phyloP scores from a whole-genome alignment of 1,284 basidiomycete species.

The Fomitopsis palustris region DNA sequence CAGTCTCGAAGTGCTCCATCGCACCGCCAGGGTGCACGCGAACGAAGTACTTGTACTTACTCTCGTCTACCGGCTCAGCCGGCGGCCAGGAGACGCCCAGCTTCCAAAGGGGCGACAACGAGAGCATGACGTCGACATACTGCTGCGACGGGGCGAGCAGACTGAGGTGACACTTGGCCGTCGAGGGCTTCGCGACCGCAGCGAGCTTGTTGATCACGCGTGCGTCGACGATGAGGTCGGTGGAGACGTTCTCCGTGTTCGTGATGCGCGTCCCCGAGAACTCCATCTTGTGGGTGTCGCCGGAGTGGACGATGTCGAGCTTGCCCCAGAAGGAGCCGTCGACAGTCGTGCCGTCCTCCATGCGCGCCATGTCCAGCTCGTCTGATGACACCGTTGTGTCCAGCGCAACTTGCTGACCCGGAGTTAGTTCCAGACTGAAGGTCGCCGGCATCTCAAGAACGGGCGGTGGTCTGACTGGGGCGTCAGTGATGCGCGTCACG shows the following conservation, averaged over 20 bases:
- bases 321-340: slow-evolving; percentile 84
- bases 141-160: slow-evolving; percentile 66
- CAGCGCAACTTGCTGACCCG: slow-evolving; percentile 70
- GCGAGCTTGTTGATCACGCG: slow-evolving; percentile 71
- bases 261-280: slow-evolving; percentile 71
- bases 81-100: slow-evolving; percentile 71
- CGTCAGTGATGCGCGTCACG: slow-evolving; percentile 1
- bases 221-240: slow-evolving; percentile 70
- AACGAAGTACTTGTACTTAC: slow-evolving; percentile 76
- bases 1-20: slow-evolving; percentile 75
- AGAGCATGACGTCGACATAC: slow-evolving; percentile 72
- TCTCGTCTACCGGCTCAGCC: slow-evolving; percentile 60
- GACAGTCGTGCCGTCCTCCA: slow-evolving; percentile 81
- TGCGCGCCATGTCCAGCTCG: slow-evolving; percentile 81
- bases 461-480: slow-evolving; percentile 59
- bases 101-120: slow-evolving; percentile 68
- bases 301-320: slow-evolving; percentile 72
- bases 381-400: slow-evolving; percentile 72
- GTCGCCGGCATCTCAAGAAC: slow-evolving; percentile 82
- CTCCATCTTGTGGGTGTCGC: slow-evolving; percentile 72
- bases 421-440: slow-evolving; percentile 73
- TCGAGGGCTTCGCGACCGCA: slow-evolving; percentile 62
- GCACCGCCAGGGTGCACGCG: slow-evolving; percentile 77
- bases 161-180: slow-evolving; percentile 71
- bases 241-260: slow-evolving; percentile 55